Evolutionary conservation across 495 filamentous ascomycete species (phyloP).

Genomic region (Thermochaetoides thermophila): DNA sequence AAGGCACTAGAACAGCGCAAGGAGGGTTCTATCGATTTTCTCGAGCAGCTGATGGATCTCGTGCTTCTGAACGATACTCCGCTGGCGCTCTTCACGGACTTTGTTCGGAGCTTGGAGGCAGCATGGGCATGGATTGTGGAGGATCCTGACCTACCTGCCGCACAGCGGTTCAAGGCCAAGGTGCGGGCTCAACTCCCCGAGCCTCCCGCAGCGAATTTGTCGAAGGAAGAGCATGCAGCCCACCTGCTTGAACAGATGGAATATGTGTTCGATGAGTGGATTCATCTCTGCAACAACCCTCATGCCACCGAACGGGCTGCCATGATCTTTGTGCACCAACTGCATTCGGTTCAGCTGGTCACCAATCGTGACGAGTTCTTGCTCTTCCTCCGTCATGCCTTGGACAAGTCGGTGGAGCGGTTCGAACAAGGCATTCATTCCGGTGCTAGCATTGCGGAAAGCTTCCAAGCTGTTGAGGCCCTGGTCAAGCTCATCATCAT

Average conservation of each 20-base stretch:
- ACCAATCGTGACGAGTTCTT: constrained; percentile 56
- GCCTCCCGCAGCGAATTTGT: constrained; percentile 11
- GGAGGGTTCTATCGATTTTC: constrained; percentile 53
- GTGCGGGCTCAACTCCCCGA: constrained; percentile 49
- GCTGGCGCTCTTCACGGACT: constrained; percentile 67
- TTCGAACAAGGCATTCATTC: constrained; percentile 53
- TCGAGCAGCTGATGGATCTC: constrained; percentile 59
- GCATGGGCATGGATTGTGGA: constrained; percentile 70
- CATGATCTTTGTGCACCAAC: constrained; percentile 68
- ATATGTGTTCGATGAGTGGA: constrained; percentile 92
- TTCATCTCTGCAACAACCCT: constrained; percentile 60
- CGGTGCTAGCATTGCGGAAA: constrained; percentile 47
- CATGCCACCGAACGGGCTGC: constrained; percentile 55
- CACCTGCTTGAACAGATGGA: constrained; percentile 66
- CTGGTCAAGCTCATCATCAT: constrained; percentile 68
- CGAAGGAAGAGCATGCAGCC: constrained; percentile 8
- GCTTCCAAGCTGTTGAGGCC: constrained; percentile 67
- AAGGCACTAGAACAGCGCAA: constrained; percentile 56
- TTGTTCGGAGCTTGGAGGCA: constrained; percentile 64
- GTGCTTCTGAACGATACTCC: constrained; percentile 64
- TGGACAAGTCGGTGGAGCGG: constrained; percentile 61
- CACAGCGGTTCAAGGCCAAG: constrained; percentile 56
- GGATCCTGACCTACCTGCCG: constrained; percentile 48
- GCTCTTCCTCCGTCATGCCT: constrained; percentile 64
- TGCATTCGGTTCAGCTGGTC: constrained; percentile 58